Base-by-base conservation (phyloP, 2,329 filamentous ascomycete genomes). In the Alternaria novae-zelandiae region DNA sequence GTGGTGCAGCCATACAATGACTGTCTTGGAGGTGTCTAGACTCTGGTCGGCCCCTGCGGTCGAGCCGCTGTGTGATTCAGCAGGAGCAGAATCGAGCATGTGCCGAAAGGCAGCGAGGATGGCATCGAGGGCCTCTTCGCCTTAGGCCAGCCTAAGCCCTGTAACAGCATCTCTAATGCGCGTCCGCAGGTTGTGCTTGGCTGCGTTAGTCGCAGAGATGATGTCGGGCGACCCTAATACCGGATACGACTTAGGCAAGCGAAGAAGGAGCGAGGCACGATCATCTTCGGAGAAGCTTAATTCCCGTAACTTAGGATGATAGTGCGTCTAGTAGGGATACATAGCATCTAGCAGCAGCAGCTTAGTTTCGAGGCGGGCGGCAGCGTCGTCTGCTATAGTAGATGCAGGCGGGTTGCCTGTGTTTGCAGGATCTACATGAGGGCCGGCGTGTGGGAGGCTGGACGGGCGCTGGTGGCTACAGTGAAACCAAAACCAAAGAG, bases 1-100 rank as follows among this genome's bases (percentile, higher is more conserved):
- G 55, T 84, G 82, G 47, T 84, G 82, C 1, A 84, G 77, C 79
- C 81, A 84, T 53, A 84, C 76, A 17, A 84, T 76, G 25, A 82
- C 75, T 4, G 82, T 83, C 55, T 75, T 79, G n/a, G 44, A 60
- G 4, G 55, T 25, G 8, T 58, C 26, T n/a, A 45, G n/a, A 45
- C 12, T 28, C 32, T 23, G 25, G 17, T 25, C 9, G 25, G 51
- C 32, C 13, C 15, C n/a, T 55, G 36, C 43, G 17, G 21, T 44
- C 25, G 17, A 17, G 56, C 28, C 47, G 44, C 23, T 54, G 21
- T 46, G 7, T n/a, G 47, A 64, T 15, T 1, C 20, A 32, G n/a
- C 15, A 21, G 54, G 50, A 51, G 28, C 56, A 23, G 44, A 54
- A 25, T 64, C 56, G 21, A 68, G 10, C 20, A 66, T 13, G 9